A percentile compares a stretch with the other conserved stretches of the same genome.
Evolutionary conservation across 2,329 filamentous ascomycete species (phyloP).

Genomic region (Neoarthrinium moseri): DNA sequence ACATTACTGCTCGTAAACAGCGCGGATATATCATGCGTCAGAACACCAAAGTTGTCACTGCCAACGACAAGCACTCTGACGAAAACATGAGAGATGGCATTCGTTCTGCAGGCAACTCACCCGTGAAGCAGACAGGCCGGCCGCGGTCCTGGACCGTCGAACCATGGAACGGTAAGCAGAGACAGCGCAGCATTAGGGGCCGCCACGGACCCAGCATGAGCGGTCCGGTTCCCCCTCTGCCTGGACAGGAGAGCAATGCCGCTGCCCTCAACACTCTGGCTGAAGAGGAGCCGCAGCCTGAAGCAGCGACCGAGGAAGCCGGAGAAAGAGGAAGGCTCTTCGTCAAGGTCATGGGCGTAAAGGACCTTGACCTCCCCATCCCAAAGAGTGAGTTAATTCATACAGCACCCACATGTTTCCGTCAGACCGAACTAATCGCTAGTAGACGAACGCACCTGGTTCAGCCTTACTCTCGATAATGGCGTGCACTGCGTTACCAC

Average conservation of each 20-base stretch:
- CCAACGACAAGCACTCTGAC: slow-evolving; percentile 69
- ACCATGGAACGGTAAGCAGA: slow-evolving; percentile 85
- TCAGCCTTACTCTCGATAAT: slow-evolving; percentile 96
- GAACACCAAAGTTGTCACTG: slow-evolving; percentile 94
- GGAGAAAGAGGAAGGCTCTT: slow-evolving; percentile 89
- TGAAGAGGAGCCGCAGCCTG: slow-evolving; percentile 63
- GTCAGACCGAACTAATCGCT: slow-evolving; percentile 38
- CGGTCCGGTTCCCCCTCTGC: slow-evolving; percentile 76
- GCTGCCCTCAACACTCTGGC: slow-evolving; percentile 62
- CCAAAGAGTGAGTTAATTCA: slow-evolving; percentile 70
- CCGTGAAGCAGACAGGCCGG: slow-evolving; percentile 67
- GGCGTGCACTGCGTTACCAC: slow-evolving; percentile 97
- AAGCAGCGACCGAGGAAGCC: slow-evolving; percentile 67
- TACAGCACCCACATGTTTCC: slow-evolving; percentile 13
- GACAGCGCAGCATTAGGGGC: slow-evolving; percentile 65
- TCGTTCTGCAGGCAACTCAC: slow-evolving; percentile 66
- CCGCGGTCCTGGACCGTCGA: slow-evolving; percentile 95
- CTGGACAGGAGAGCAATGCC: slow-evolving; percentile 83
- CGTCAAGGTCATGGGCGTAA: slow-evolving; percentile 98
- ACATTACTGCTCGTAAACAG: slow-evolving; percentile 66
- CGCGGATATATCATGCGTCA: slow-evolving; percentile 98
- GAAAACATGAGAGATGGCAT: slow-evolving; percentile 51
- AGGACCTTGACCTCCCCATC: slow-evolving; percentile 88
- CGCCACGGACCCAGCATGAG: slow-evolving; percentile 42
- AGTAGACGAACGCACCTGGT: slow-evolving; percentile 80